Base-by-base conservation (phyloP, 1,139 yeast genomes). In the Saccharomyces hybrid region DNA sequence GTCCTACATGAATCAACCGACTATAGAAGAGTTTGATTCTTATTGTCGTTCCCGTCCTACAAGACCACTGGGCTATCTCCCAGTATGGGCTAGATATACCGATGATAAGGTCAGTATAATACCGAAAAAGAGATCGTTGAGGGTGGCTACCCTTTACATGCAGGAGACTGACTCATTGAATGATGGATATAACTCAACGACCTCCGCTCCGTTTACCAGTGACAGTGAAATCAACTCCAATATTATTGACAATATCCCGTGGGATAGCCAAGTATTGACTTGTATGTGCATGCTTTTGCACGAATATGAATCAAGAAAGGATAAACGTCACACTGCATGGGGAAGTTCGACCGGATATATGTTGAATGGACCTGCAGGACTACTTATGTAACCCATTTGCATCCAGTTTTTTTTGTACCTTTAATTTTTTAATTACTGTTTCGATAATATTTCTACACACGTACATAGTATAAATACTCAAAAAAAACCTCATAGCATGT, bases 251-350 rank as follows among this genome's bases (percentile, higher is more conserved):
- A 61, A 61, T 26, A 60, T 71, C 5, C 68, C 74, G 0, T 66
- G 66, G 59, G 60, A 61, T 46, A 65, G 73, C 1, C 60, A 67
- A 50, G 68, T 69, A 5, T 51, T 70, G 32, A 64, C 71, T 0
- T 70, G 73, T 55, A 71, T 71, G 73, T 62, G 72, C 8, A 57
- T 72, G 64, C 64, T 71, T 3, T 54, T 72, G 26, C 72, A 66
- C 53, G 68, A 64, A 28, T 61, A 62, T 34, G 71, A 67, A 54
- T 60, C 67, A 16, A 58, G 67, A 29, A 67, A 67, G 53, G 71
- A 66, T 38, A 62, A 62, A 51, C 54, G 69, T 27, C 62, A 59
- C 49, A 54, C 47, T 23, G 49, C 48, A 11, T 49, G 41, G 25
- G 32, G 26, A 13, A 13, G 29, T 23, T 16, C 34, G 2, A 46